A percentile compares a stretch with the other conserved stretches of the same genome.
Conservation (phyloP, 139 green algal genomes). For the Tetraselmis striata region DNA sequence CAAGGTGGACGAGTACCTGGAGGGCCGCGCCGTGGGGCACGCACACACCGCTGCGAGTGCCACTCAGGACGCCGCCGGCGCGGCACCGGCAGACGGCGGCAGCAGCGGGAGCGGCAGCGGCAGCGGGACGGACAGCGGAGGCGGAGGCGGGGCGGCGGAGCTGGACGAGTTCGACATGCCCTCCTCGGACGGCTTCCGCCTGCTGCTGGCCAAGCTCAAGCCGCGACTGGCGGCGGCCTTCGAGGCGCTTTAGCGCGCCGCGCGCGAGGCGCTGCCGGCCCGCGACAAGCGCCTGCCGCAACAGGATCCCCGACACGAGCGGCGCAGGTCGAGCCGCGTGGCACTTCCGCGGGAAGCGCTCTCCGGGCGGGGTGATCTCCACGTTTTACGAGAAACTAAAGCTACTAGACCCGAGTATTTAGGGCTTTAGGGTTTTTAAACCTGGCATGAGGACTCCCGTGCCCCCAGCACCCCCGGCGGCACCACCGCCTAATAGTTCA, state of each 20-base stretch:
- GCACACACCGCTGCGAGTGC: no score
- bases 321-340: neutral
- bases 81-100: no score
- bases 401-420: no score
- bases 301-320: neutral
- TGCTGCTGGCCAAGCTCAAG: constrained; percentile 11
- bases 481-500: no score
- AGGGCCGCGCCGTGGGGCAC: neutral
- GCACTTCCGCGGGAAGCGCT: no score
- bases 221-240: constrained; percentile 9
- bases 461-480: no score
- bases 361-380: no score
- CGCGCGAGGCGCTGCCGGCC: neutral
- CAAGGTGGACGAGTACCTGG: neutral
- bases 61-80: no score
- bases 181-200: constrained; percentile 7
- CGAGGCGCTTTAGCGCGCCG: neutral
- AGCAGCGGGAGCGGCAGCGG: neutral
- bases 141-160: no score
- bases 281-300: neutral
- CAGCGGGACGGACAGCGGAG: neutral
- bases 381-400: no score
- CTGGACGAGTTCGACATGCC: neutral
- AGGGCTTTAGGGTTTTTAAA: no score
- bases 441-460: no score